Conservation (phyloP, 1,284 basidiomycete genomes). For the Ustilago shanxiensis region DNA sequence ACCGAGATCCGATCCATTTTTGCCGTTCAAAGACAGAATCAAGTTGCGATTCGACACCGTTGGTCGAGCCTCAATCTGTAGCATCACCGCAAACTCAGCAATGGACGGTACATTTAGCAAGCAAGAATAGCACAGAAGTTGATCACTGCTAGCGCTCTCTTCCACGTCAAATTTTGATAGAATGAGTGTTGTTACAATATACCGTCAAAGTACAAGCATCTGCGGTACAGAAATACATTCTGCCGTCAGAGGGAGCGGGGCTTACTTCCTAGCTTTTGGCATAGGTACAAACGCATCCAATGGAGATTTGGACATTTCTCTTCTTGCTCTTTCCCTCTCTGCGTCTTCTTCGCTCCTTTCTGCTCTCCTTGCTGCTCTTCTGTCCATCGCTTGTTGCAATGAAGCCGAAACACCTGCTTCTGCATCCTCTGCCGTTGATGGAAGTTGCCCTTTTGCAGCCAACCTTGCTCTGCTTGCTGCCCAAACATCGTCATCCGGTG, state of each 20-base stretch:
- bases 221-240: too few species aligned
- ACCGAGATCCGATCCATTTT: constrained; percentile 17
- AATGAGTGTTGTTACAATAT: too few species aligned
- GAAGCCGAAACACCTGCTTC: background rate
- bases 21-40: too few species aligned
- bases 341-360: constrained; percentile 16
- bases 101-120: too few species aligned
- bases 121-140: too few species aligned
- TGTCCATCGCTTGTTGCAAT: constrained; percentile 34
- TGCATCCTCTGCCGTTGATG: background rate
- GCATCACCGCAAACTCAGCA: too few species aligned
- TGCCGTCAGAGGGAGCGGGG: too few species aligned
- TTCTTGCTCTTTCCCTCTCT: constrained; percentile 30
- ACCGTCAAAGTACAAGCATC: too few species aligned
- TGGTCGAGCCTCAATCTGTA: too few species aligned
- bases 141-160: too few species aligned
- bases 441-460: constrained; percentile 32
- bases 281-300: constrained; percentile 52
- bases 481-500: constrained; percentile 43
- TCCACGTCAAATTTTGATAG: too few species aligned
- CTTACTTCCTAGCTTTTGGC: constrained; percentile 23
- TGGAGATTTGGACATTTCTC: constrained; percentile 48
- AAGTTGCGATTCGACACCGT: too few species aligned
- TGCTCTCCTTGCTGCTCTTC: constrained; percentile 32
- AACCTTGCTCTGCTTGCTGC: constrained; percentile 44